Evolutionary conservation across 768 basidiomycete species (phyloP).

Genomic region (Paxillus ammoniavirescens): DNA sequence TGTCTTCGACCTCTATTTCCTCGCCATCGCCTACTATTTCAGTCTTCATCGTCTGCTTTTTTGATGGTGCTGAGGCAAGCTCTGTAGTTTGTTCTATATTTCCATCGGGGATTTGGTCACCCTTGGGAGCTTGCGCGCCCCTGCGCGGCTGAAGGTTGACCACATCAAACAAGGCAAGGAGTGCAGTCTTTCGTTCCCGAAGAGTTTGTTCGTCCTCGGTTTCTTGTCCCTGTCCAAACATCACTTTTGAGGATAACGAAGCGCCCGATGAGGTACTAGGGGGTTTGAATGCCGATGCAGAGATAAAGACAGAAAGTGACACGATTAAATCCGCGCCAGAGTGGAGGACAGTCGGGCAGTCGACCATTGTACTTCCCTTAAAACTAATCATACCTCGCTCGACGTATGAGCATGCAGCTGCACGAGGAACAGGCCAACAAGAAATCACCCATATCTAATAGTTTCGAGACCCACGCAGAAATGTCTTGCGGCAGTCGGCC

Average conservation of each 20-base stretch:
- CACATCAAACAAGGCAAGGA: constrained; percentile 70
- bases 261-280: constrained; percentile 34
- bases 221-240: constrained; percentile 78
- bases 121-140: constrained; percentile 35
- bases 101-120: constrained; percentile 28
- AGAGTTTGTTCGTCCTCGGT: constrained; percentile 77
- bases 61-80: constrained; percentile 34
- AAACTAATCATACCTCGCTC: constrained; percentile 62
- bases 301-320: constrained; percentile 70
- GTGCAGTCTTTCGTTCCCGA: constrained; percentile 73
- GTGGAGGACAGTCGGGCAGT: constrained; percentile 68
- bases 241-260: constrained; percentile 26
- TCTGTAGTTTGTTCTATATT: constrained; percentile 41
- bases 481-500: constrained; percentile 71
- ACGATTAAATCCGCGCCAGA: constrained; percentile 79
- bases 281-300: constrained; percentile 63
- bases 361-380: constrained; percentile 67
- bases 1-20: constrained; percentile 81
- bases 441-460: constrained; percentile 64
- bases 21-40: constrained; percentile 81
- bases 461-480: constrained; percentile 69
- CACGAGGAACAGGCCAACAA: not conserved
- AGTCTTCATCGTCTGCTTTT: constrained; percentile 43
- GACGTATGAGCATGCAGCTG: constrained; percentile 2
- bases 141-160: constrained; percentile 67